phyloP scores from a whole-genome alignment of 202 grass and related monocot species.

The Panicum virgatum region DNA sequence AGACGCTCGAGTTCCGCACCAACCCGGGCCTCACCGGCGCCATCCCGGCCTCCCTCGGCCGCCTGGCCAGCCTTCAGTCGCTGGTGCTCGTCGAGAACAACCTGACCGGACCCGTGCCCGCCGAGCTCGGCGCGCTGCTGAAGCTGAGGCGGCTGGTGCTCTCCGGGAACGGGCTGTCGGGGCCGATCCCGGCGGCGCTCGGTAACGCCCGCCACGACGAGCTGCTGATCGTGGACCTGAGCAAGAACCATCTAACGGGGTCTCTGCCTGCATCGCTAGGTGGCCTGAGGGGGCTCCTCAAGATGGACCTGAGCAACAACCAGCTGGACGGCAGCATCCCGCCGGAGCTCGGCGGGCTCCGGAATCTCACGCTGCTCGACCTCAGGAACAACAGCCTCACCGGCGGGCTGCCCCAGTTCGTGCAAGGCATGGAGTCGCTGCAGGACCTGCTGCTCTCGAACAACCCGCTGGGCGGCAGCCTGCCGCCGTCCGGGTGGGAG shows the following conservation, averaged over 20 bases:
- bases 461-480: constrained; percentile 63
- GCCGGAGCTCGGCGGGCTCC: constrained; percentile 49
- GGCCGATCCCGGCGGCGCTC: constrained; percentile 62
- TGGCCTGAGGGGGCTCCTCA: constrained; percentile 63
- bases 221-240: constrained; percentile 75
- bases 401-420: constrained; percentile 38
- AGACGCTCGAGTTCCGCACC: constrained; percentile 72
- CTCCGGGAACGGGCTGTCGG: constrained; percentile 65
- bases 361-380: constrained; percentile 66
- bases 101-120: constrained; percentile 55
- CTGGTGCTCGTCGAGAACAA: constrained; percentile 80
- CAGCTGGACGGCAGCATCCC: constrained; percentile 55
- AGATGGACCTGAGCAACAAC: constrained; percentile 90
- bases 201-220: constrained; percentile 37
- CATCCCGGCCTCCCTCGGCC: constrained; percentile 55
- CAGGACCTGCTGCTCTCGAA: constrained; percentile 77
- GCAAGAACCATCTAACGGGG: constrained; percentile 67
- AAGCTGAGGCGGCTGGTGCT: constrained; percentile 68
- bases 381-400: constrained; percentile 83
- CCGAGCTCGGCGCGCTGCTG: constrained; percentile 49
- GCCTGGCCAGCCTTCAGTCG: constrained; percentile 64
- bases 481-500: constrained; percentile 48
- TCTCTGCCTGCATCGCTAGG: constrained; percentile 80
- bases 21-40: constrained; percentile 60
- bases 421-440: constrained; percentile 51